phyloP scores from a whole-genome alignment of 2,329 filamentous ascomycete species.

The Chrysoporthe cubensis region DNA sequence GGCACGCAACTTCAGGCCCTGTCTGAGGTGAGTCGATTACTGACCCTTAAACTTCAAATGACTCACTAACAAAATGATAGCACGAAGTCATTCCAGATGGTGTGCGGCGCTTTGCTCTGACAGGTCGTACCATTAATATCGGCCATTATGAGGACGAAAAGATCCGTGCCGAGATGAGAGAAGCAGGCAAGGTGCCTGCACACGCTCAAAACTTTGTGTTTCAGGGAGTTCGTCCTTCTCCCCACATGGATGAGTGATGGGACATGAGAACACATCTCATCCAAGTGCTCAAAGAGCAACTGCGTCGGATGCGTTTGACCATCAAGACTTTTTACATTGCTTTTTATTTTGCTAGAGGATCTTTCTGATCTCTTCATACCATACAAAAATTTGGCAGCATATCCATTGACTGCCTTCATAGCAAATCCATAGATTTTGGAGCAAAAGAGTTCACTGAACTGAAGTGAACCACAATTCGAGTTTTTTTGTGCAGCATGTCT shows the following conservation, averaged over 20 bases:
- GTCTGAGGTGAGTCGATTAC: conserved; percentile 51
- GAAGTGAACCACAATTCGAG: background rate
- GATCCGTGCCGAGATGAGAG: background rate
- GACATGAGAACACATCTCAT: background rate
- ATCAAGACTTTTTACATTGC: too few relatives aligned
- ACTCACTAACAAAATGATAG: conserved; percentile 31
- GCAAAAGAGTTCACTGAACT: background rate
- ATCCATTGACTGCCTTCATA: too few relatives aligned
- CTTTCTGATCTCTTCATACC: too few relatives aligned
- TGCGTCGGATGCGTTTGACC: too few relatives aligned
- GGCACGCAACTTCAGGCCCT: conserved; percentile 56
- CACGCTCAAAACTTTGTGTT: conserved; percentile 5
- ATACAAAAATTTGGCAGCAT: too few relatives aligned
- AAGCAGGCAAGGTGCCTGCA: conserved; percentile 8
- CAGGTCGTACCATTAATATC: conserved; percentile 21
- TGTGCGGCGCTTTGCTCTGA: conserved; percentile 22
- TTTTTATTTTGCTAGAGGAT: too few relatives aligned
- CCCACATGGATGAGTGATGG: background rate
- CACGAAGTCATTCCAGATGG: conserved; percentile 16
- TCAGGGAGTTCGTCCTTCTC: background rate
- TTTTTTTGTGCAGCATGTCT: background rate
- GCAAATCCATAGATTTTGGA: background rate
- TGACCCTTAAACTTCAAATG: background rate
- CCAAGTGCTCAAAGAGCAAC: too few relatives aligned
- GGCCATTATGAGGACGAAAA: conserved; percentile 13